phyloP scores from a whole-genome alignment of 192 early-diverging fungal species.

The Coemansia sp. region DNA sequence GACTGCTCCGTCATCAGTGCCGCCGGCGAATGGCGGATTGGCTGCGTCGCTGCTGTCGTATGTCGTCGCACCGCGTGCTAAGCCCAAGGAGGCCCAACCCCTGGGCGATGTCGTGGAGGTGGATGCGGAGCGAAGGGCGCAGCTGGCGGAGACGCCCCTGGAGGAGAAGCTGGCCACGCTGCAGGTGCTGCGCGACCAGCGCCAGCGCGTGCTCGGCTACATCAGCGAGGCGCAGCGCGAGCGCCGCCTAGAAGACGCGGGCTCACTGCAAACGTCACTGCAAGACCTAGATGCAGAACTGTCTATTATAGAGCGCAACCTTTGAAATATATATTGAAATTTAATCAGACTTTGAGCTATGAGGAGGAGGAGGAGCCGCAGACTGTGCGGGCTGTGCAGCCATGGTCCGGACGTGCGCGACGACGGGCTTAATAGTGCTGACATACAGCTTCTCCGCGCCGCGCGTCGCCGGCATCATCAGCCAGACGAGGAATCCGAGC shows the following conservation, averaged over 20 bases:
- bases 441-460: constrained; percentile 85
- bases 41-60: constrained; percentile 33
- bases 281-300: constrained; percentile 68
- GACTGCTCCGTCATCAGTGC: background rate
- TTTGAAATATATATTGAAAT: constrained; percentile 3
- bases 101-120: constrained; percentile 11
- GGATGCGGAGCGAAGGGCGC: constrained; percentile 7
- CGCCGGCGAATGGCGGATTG: background rate
- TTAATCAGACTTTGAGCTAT: constrained; percentile 3
- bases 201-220: constrained; percentile 61
- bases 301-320: constrained; percentile 42
- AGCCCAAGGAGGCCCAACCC: background rate
- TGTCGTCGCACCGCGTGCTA: background rate
- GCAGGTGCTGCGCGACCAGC: constrained; percentile 70
- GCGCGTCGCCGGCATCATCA: constrained; percentile 68
- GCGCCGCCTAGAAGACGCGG: constrained; percentile 72
- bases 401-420: constrained; percentile 45
- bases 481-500: constrained; percentile 85
- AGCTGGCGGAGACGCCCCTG: constrained; percentile 12
- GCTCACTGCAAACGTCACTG: constrained; percentile 62
- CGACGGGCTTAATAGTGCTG: constrained; percentile 71
- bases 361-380: constrained; percentile 17
- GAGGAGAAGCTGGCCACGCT: constrained; percentile 47
- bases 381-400: background rate
- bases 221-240: constrained; percentile 65